Base-by-base conservation (phyloP, 768 basidiomycete genomes). In the Mycena galopus region DNA sequence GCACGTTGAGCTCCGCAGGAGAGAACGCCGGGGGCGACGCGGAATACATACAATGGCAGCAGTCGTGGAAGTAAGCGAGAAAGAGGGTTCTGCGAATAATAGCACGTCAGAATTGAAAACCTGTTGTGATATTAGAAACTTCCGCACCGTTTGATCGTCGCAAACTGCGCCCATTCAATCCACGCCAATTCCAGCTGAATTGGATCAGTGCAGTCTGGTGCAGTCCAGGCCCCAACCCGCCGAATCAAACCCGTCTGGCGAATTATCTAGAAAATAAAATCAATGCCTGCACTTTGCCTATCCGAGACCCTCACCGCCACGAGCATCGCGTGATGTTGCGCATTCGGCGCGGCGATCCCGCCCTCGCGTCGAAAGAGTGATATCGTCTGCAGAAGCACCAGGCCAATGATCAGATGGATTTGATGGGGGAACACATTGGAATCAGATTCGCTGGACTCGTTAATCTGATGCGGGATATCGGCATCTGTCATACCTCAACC, bases 11-110 rank as follows among this genome's bases (percentile, higher is more conserved):
- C 71, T 91, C 89, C 35, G 82, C 75, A 1, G 84, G 81, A 3
- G 81, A 80, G 78, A 88, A 88, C 0, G 87, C 84, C 5, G 89
- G 86, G 4, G 83, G 78, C 29, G 86, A 73, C 19, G 87, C 85
- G 74, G 88, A 90, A 79, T 86, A 89, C 59, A 90, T 86, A 77
- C 85, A 85, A 71, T 88, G 87, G 39, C 81, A 86, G 78, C 86
- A 87, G 77, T 92, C 90, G 73, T 91, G 90, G 32, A 88, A 77
- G 79, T 88, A 91, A 0, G 88, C 86, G 37, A 91, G 75, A 39
- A 85, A 79, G 32, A 88, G 81, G 10, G 84, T 83, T 23, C 87
- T 77, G 77, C 90, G 44, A 4, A 21, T 1, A n/a, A 11, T n/a
- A n/a, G n/a, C n/a, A 47, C 4, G n/a, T 47, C 21, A 47, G 44